These are phyloP conservation scores for Dactylellina haptotyla DNA, from an alignment of 2,329 filamentous ascomycete species.

Conservation along the genomic window DNA sequence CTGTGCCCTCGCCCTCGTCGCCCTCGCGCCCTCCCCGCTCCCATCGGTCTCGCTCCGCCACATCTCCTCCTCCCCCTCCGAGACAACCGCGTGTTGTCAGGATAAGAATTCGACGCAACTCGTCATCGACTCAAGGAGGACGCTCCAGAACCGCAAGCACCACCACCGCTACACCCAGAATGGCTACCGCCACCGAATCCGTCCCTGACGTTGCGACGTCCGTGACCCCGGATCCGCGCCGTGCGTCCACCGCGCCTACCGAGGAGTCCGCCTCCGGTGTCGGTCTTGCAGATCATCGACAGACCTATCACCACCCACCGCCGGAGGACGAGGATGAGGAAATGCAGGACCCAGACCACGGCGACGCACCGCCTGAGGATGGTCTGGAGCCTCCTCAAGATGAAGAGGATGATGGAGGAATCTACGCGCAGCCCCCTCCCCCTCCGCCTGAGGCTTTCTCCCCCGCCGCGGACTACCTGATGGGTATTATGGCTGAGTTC, in stretches of 20 bases:
- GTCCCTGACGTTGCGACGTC: slow-evolving; percentile 45
- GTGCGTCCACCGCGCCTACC: slow-evolving; percentile 50
- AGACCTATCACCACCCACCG: slow-evolving; percentile 18
- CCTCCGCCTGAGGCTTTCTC: slow-evolving; percentile 5
- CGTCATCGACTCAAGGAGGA: slow-evolving; percentile 23
- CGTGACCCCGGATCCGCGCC: slow-evolving; percentile 37
- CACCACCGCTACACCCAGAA: slow-evolving; percentile 31
- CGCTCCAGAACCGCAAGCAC: slow-evolving; percentile 37
- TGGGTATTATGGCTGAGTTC: slow-evolving; percentile 52
- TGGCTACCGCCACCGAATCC: slow-evolving; percentile 51
- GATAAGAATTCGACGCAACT: slow-evolving; percentile 50
- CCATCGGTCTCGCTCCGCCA: slow-evolving; percentile 18
- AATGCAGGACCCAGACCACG: slow-evolving; percentile 48
- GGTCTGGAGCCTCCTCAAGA: slow-evolving; percentile 9
- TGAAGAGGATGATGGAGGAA: neutral
- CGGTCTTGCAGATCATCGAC: slow-evolving; percentile 38
- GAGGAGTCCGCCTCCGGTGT: slow-evolving; percentile 48
- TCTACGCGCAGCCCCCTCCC: neutral
- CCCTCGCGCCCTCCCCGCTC: slow-evolving; percentile 9
- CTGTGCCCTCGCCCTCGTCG: slow-evolving; percentile 26
- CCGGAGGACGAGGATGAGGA: slow-evolving; percentile 45
- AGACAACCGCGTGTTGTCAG: slow-evolving; percentile 45
- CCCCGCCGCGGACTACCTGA: slow-evolving; percentile 43
- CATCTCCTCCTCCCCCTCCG: slow-evolving; percentile 9
- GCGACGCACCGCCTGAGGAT: slow-evolving; percentile 24